Percentiles rank a stretch among this genome's conserved stretches.
Evolutionary conservation across 768 basidiomycete genomes (phyloP).

Genomic region (Tremella fuciformis): DNA sequence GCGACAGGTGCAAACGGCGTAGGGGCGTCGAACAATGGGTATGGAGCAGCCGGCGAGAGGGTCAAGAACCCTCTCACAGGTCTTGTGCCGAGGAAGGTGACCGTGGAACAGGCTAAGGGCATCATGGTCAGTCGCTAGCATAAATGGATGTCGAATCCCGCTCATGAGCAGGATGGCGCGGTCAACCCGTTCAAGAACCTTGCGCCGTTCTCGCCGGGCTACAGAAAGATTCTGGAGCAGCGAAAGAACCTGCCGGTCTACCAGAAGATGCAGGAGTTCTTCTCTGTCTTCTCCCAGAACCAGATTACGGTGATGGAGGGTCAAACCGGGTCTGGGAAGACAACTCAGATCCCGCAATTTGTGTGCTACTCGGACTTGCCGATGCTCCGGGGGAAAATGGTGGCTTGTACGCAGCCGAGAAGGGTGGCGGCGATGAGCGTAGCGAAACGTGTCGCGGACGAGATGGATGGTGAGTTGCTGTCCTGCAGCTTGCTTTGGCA

Average conservation of each 20-base stretch:
- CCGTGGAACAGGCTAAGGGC: conserved; percentile 62
- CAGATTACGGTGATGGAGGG: conserved; percentile 72
- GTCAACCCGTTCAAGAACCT: conserved; percentile 82
- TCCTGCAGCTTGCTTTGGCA: background rate
- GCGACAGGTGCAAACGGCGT: conserved; percentile 20
- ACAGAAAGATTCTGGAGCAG: conserved; percentile 77
- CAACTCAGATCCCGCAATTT: conserved; percentile 96
- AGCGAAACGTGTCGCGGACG: conserved; percentile 96
- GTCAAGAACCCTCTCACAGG: conserved; percentile 64
- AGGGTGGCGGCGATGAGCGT: conserved; percentile 98
- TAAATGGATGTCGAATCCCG: background rate
- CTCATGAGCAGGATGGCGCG: conserved; percentile 62
- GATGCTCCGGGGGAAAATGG: conserved; percentile 80
- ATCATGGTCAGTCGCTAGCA: conserved; percentile 64
- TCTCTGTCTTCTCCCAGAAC: conserved; percentile 72
- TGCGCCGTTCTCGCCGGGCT: conserved; percentile 68
- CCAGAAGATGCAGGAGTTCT: conserved; percentile 88
- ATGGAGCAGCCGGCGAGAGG: conserved; percentile 12
- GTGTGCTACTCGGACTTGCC: conserved; percentile 90
- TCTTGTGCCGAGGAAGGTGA: conserved; percentile 68
- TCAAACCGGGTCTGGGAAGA: conserved; percentile 94
- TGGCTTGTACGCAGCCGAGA: conserved; percentile 95
- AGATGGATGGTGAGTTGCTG: conserved; percentile 83
- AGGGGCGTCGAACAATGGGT: conserved; percentile 14
- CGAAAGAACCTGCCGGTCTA: conserved; percentile 89